Conservation (phyloP, 345 rosid genomes). For the Toxicodendron radicans region DNA sequence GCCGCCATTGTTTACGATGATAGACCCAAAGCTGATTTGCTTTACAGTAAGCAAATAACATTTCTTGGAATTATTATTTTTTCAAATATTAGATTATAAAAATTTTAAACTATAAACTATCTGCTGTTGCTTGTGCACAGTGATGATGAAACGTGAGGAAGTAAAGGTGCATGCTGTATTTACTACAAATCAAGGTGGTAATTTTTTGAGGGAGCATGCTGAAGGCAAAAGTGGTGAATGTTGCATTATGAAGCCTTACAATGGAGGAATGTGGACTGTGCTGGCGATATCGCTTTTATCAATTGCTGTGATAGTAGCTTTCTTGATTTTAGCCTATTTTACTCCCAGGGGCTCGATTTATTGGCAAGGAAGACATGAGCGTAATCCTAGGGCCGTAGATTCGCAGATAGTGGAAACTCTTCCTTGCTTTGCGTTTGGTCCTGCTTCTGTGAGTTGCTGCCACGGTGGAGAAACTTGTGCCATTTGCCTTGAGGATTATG, state of each 20-base stretch:
- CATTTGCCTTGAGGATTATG: slow-evolving; percentile 75
- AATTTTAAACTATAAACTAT: background rate
- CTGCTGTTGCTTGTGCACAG: slow-evolving; percentile 32
- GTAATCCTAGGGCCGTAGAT: slow-evolving; percentile 33
- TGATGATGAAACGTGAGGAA: slow-evolving; percentile 55
- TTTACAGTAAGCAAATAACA: slow-evolving; percentile 50
- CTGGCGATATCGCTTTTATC: slow-evolving; percentile 57
- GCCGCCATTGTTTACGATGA: slow-evolving; percentile 69
- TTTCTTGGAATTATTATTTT: background rate
- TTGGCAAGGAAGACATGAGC: slow-evolving; percentile 36
- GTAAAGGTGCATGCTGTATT: slow-evolving; percentile 58
- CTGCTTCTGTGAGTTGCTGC: slow-evolving; percentile 29
- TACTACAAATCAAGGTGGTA: slow-evolving; percentile 56
- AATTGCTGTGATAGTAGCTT: slow-evolving; percentile 40
- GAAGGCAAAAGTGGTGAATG: slow-evolving; percentile 48
- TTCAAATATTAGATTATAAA: background rate
- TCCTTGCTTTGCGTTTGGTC: slow-evolving; percentile 47
- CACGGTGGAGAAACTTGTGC: slow-evolving; percentile 59
- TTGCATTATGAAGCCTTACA: slow-evolving; percentile 45
- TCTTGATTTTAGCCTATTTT: slow-evolving; percentile 45
- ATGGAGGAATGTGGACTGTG: slow-evolving; percentile 57
- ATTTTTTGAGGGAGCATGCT: slow-evolving; percentile 45
- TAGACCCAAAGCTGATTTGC: slow-evolving; percentile 43
- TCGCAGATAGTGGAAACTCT: slow-evolving; percentile 46
- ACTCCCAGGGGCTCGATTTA: slow-evolving; percentile 49